phyloP scores from a whole-genome alignment of 225 moss, liverwort and hornwort genomes.

The Physcomitrium patens region DNA sequence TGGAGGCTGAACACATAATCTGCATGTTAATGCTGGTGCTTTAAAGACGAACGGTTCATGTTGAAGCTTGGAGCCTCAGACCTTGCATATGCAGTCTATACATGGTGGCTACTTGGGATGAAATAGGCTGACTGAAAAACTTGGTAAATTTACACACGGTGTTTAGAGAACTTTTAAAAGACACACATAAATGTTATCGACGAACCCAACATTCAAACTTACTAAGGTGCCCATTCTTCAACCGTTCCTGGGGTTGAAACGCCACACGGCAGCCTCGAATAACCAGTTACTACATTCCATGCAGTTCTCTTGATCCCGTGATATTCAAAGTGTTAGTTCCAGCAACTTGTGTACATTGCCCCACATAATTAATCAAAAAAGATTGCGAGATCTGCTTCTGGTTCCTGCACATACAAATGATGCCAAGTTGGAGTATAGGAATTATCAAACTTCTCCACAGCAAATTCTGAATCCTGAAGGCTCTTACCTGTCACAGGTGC shows the following conservation, averaged over 20 bases:
- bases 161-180: background rate
- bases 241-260: background rate
- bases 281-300: background rate
- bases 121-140: background rate
- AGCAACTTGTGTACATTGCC: too few species aligned
- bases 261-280: background rate
- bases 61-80: background rate
- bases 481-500: too few species aligned
- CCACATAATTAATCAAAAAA: too few species aligned
- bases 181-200: background rate
- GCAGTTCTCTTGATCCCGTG: background rate
- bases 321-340: too few species aligned
- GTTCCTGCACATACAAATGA: too few species aligned
- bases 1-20: too few species aligned
- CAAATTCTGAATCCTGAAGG: too few species aligned
- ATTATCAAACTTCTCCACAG: too few species aligned
- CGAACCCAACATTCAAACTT: background rate
- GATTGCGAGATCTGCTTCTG: too few species aligned
- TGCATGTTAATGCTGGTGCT: background rate
- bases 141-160: background rate
- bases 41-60: background rate
- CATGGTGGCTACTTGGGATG: background rate
- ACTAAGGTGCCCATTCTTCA: background rate
- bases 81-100: slow-evolving; percentile 2
- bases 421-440: too few species aligned